Conservation (phyloP, 106 monocot species). For the Chionographis japonica region DNA sequence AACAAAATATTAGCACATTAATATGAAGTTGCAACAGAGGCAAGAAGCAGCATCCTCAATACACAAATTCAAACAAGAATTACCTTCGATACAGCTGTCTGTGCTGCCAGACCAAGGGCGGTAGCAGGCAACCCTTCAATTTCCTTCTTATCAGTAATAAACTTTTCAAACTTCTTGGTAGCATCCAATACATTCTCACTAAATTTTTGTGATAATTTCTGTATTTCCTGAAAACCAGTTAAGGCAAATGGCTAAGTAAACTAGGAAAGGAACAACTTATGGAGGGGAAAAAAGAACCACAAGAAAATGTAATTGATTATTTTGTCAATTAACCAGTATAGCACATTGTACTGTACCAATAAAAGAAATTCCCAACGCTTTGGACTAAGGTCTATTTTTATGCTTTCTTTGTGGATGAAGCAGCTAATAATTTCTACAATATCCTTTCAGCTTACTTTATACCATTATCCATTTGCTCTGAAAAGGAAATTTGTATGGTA, state of each 20-base stretch:
- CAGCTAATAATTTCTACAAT: too few species aligned
- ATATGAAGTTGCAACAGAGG: not conserved
- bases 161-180: slow-evolving; percentile 87
- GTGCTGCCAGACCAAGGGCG: slow-evolving; percentile 87
- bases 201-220: slow-evolving; percentile 84
- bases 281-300: not conserved
- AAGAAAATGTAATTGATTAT: too few species aligned
- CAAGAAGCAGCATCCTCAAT: not conserved
- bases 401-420: too few species aligned
- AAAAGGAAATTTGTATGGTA: too few species aligned
- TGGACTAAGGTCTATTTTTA: too few species aligned
- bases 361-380: too few species aligned
- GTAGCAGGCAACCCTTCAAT: slow-evolving; percentile 83
- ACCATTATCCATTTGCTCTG: too few species aligned
- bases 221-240: slow-evolving; percentile 64
- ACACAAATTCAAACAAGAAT: not conserved
- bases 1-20: not conserved
- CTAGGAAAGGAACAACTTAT: not conserved
- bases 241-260: not conserved
- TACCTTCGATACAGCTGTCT: slow-evolving; percentile 87
- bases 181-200: slow-evolving; percentile 98
- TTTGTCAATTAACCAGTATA: too few species aligned
- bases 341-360: too few species aligned
- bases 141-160: slow-evolving; percentile 85
- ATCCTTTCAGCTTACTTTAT: too few species aligned